phyloP scores from a whole-genome alignment of 1,139 yeast species.

The Candida gigantensis region DNA sequence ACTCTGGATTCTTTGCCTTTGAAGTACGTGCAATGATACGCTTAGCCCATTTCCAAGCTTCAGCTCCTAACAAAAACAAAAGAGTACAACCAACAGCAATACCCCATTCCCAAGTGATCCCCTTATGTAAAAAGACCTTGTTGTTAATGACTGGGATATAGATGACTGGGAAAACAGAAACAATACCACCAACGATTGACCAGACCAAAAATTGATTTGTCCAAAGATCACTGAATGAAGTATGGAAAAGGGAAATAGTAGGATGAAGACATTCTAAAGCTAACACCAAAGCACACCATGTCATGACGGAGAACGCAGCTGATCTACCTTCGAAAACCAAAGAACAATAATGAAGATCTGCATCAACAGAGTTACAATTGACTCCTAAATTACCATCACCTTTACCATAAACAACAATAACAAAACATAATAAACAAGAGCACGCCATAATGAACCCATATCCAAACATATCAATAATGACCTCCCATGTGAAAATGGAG shows the following conservation, averaged over 20 bases:
- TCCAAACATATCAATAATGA: slow-evolving; percentile 69
- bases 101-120: slow-evolving; percentile 85
- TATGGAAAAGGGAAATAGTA: slow-evolving; percentile 69
- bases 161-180: slow-evolving; percentile 77
- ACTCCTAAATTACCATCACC: slow-evolving; percentile 70
- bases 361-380: slow-evolving; percentile 51
- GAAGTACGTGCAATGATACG: slow-evolving; percentile 50
- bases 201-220: slow-evolving; percentile 77
- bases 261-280: slow-evolving; percentile 92
- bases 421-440: slow-evolving; percentile 69
- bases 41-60: slow-evolving; percentile 67
- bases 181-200: slow-evolving; percentile 74
- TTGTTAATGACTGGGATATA: slow-evolving; percentile 86
- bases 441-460: slow-evolving; percentile 77
- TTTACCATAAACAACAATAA: slow-evolving; percentile 62
- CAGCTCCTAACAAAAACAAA: slow-evolving; percentile 62
- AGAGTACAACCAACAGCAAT: slow-evolving; percentile 65
- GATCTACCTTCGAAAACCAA: slow-evolving; percentile 80
- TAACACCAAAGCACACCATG: slow-evolving; percentile 84
- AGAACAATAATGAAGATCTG: slow-evolving; percentile 41
- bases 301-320: slow-evolving; percentile 79
- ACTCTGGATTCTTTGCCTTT: slow-evolving; percentile 57
- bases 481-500: slow-evolving; percentile 68
- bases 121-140: slow-evolving; percentile 72
- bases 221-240: slow-evolving; percentile 73